Percentiles rank a stretch among this genome's conserved stretches.
Evolutionary conservation across 2,329 filamentous ascomycete species (phyloP).

Genomic region (Stenocarpella maydis): DNA sequence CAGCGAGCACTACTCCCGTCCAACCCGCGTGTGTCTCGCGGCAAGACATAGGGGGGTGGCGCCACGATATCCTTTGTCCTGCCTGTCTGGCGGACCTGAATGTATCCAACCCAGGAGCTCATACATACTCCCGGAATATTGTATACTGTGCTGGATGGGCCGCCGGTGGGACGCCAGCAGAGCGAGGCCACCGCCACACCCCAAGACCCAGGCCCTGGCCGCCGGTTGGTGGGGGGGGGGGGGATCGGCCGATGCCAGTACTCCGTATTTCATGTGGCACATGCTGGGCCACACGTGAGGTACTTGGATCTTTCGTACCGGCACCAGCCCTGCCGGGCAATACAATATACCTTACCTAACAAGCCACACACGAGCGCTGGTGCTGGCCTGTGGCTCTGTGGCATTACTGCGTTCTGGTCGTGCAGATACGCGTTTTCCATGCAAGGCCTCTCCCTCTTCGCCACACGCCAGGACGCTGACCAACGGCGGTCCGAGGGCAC

Average conservation of each 20-base stretch:
- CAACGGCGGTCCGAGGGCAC: background rate
- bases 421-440: background rate
- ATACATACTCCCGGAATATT: background rate
- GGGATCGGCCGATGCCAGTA: too few relatives aligned
- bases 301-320: background rate
- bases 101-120: too few relatives aligned
- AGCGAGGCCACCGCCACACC: background rate
- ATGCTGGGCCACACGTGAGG: background rate
- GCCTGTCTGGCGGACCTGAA: too few relatives aligned
- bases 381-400: background rate
- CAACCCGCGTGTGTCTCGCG: background rate
- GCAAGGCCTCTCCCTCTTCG: background rate
- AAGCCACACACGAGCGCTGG: background rate
- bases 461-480: slow-evolving; percentile 2
- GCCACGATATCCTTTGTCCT: too few relatives aligned
- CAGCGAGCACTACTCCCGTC: background rate
- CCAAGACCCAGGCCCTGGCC: too few relatives aligned
- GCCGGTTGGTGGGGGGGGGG: too few relatives aligned
- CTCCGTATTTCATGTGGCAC: too few relatives aligned
- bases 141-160: background rate
- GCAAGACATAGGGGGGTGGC: too few relatives aligned
- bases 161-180: background rate
- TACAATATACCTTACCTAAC: too few relatives aligned
- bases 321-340: background rate
- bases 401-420: background rate